A percentile compares a stretch with the other conserved stretches of the same genome.
Conservation (phyloP, 2,329 filamentous ascomycete species). For the Epichloe scottii region DNA sequence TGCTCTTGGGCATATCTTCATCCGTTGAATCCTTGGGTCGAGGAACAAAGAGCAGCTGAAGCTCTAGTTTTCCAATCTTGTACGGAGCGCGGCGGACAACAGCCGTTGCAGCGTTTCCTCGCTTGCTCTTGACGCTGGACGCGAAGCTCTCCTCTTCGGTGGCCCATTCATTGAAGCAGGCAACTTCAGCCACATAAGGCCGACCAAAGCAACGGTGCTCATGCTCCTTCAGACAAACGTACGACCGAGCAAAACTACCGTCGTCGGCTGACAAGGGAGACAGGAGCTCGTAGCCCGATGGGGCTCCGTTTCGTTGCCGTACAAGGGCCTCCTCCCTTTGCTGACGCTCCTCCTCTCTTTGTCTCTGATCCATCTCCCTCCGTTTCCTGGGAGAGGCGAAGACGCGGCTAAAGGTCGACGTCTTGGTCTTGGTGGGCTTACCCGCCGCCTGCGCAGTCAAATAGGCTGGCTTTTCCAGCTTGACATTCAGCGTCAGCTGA, state of each 20-base stretch:
- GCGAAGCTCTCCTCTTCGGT: conserved; percentile 67
- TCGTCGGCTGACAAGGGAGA: conserved; percentile 80
- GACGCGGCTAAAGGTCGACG: conserved; percentile 80
- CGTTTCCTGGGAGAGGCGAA: conserved; percentile 94
- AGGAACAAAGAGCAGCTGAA: conserved; percentile 90
- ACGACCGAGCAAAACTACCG: conserved; percentile 87
- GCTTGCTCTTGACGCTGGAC: conserved; percentile 92
- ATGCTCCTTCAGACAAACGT: conserved; percentile 87
- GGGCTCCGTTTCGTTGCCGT: conserved; percentile 48
- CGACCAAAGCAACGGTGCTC: conserved; percentile 80
- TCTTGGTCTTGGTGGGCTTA: conserved; percentile 58
- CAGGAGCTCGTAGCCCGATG: conserved; percentile 73
- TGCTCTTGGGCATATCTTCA: conserved; percentile 98
- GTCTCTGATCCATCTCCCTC: conserved; percentile 79
- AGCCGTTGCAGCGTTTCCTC: conserved; percentile 50
- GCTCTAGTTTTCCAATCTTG: conserved; percentile 84
- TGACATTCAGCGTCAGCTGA: conserved; percentile 91
- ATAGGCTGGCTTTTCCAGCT: conserved; percentile 70
- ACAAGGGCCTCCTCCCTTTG: conserved; percentile 54
- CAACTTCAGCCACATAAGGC: conserved; percentile 75
- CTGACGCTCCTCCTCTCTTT: conserved; percentile 64
- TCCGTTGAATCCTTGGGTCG: conserved; percentile 77
- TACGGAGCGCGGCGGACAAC: conserved; percentile 84
- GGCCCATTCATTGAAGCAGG: conserved; percentile 98
- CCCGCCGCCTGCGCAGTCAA: conserved; percentile 37